Base-by-base conservation (phyloP, 129 eudicot genomes). In the Chrysanthemum lavandulifolium region DNA sequence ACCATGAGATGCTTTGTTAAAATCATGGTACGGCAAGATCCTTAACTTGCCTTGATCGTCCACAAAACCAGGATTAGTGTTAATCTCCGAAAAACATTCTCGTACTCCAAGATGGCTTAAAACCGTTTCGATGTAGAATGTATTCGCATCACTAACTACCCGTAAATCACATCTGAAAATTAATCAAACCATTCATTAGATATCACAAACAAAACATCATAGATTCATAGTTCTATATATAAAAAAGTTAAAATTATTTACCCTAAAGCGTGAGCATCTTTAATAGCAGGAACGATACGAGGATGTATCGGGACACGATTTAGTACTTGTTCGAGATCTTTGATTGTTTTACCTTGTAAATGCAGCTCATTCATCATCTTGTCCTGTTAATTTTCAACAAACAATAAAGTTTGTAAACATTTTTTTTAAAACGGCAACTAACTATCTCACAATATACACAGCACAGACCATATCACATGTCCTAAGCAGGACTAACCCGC, bases 111-210 rank as follows among this genome's bases (percentile, higher is more conserved):
- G 83, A 75, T 93, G 90, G 9, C 79, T 79, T 78, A 93, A 71
- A 13, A 93, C 74, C 6, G 96, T 93, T 74, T 93, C 93, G 4
- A 93, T 93, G 61, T 68, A 90, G 63, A 93, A 93, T 12, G 45
- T 18, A 45, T 93, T 93, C 18, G 98, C 98, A 68, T 93, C 98
- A 21, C 97, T 93, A 53, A 93, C 79, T 6, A 93, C 79, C 75
- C 98, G 82, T 84, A 93, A 72, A 78, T 90, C 96, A 61, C 98
- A 92, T 80, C 97, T 91, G 83, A 47, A 82, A 29, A 19, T 2
- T 11, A 13, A 31, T 13, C 36, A 9, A 45, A 56, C 9, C 18
- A 64, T 14, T 25, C 51, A 48, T 29, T 18, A 2, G 16, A 62
- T 61, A 67, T 65, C 63, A 45, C 50, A 50, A 36, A 56, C n/a